Evolutionary conservation across 1,284 basidiomycete species (phyloP), one percentile per base, ranked within the genome.

Genomic region (Ganoderma meredithae): DNA sequence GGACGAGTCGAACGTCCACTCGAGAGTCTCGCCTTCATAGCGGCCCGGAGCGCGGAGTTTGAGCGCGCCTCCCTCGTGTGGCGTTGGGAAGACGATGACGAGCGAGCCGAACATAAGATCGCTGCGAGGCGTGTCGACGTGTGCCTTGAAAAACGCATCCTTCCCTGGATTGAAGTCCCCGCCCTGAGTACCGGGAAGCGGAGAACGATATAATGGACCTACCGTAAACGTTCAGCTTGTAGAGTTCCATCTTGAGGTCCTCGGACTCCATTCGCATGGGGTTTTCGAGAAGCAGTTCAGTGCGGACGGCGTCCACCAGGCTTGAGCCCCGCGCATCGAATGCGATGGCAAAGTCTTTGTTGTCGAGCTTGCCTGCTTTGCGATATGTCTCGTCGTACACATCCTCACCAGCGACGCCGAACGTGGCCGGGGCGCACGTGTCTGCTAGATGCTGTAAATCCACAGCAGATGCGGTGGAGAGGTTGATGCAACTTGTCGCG

Each of bases 41-140:
- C 77, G 44, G 10, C 64, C 72, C 12, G 69, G 67, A 58, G 83
- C 77, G 39, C 79, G 77, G 4, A 85, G 75, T 19, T 79, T 47
- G 6, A 86, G 76, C 1, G 71, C 66, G 1, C 83, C 84, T 9
- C 84, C 83, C 68, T 81, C 76, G 65, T 86, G 82, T 0, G 72
- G 17, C 0, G 83, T 83, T 19, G 82, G 82, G 68, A 79, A 79
- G 9, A 83, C 70, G 56, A 85, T 65, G 22, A 85, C 81, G 15
- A 85, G 81, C 1, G 84, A 85, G n/a, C 80, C 84, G 61, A 85
- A 76, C 76, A 76, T 74, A 12, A 55, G 61, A 33, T 74, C 64
- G 60, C 66, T 65, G 6, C 73, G 72, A 7, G 76, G 76, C 0
- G 76, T 76, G 52, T 78, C 77, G 4, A 71, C 62, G 56, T 77